phyloP scores from a whole-genome alignment of 2,329 filamentous ascomycete genomes.

The Botrytis hyacinthi region DNA sequence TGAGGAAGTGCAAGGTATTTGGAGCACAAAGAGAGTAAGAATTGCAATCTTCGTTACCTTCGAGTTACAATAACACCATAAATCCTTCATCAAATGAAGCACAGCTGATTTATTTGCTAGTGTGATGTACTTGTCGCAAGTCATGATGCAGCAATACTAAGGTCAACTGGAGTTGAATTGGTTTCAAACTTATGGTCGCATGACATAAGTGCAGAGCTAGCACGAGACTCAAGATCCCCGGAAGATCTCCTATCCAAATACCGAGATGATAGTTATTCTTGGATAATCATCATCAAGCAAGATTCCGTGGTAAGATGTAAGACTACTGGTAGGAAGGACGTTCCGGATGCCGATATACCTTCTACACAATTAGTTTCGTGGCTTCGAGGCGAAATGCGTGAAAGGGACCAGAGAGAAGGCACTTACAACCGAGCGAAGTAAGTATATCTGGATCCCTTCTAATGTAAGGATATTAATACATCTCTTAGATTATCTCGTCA shows the following conservation, averaged over 20 bases:
- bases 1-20: slow-evolving; percentile 59
- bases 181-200: slow-evolving; percentile 77
- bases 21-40: slow-evolving; percentile 62
- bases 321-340: slow-evolving; percentile 72
- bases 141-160: slow-evolving; percentile 74
- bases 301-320: slow-evolving; percentile 76
- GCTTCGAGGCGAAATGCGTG: slow-evolving; percentile 78
- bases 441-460: not conserved
- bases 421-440: slow-evolving; percentile 43
- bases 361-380: slow-evolving; percentile 72
- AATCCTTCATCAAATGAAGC: not conserved
- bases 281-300: slow-evolving; percentile 86
- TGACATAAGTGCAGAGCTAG: slow-evolving; percentile 85
- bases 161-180: slow-evolving; percentile 73
- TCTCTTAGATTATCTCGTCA: slow-evolving; percentile 34
- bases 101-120: slow-evolving; percentile 41
- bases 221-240: slow-evolving; percentile 71
- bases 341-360: slow-evolving; percentile 72
- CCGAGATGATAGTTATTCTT: slow-evolving; percentile 74
- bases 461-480: not conserved
- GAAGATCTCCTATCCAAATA: slow-evolving; percentile 78
- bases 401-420: slow-evolving; percentile 65
- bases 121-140: slow-evolving; percentile 90
- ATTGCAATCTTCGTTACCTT: slow-evolving; percentile 37
- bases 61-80: too few species aligned